Percentiles rank a stretch among this genome's conserved stretches.
phyloP scores from a whole-genome alignment of 2,329 filamentous ascomycete genomes.

The Aspergillus fumigatus region DNA sequence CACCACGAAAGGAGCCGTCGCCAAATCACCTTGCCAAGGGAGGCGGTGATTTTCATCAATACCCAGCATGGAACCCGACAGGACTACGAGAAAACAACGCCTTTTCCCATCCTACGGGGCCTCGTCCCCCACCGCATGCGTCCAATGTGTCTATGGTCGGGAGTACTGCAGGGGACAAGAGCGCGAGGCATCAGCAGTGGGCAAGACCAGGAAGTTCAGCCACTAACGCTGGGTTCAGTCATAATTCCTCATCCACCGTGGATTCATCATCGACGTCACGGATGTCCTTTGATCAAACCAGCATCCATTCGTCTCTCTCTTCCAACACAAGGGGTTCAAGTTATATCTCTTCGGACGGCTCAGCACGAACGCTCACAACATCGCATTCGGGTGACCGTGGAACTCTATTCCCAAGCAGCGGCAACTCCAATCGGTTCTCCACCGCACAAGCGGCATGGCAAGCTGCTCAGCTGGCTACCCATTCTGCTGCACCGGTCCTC shows the following conservation, averaged over 20 bases:
- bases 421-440: constrained; percentile 26
- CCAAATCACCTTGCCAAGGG: constrained; percentile 80
- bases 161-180: constrained; percentile 63
- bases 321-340: constrained; percentile 55
- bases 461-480: constrained; percentile 22
- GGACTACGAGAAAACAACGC: constrained; percentile 45
- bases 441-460: constrained; percentile 28
- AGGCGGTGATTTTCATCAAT: constrained; percentile 80
- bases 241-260: constrained; percentile 55
- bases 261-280: constrained; percentile 52
- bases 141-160: constrained; percentile 62
- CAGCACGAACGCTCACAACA: constrained; percentile 40
- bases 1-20: constrained; percentile 63
- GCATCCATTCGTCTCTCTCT: constrained; percentile 58
- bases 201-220: constrained; percentile 56
- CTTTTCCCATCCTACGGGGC: constrained; percentile 56
- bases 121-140: constrained; percentile 55
- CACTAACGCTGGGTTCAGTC: constrained; percentile 49
- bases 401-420: constrained; percentile 18
- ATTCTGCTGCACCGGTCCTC: constrained; percentile 22
- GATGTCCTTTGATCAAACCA: constrained; percentile 61
- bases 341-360: constrained; percentile 53
- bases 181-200: constrained; percentile 75
- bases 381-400: constrained; percentile 34
- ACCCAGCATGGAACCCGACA: constrained; percentile 66